Percentiles rank a stretch among this genome's conserved stretches.
Evolutionary conservation across 805 yeast species (phyloP).

Genomic region (Wickerhamiella vanderwaltii): DNA sequence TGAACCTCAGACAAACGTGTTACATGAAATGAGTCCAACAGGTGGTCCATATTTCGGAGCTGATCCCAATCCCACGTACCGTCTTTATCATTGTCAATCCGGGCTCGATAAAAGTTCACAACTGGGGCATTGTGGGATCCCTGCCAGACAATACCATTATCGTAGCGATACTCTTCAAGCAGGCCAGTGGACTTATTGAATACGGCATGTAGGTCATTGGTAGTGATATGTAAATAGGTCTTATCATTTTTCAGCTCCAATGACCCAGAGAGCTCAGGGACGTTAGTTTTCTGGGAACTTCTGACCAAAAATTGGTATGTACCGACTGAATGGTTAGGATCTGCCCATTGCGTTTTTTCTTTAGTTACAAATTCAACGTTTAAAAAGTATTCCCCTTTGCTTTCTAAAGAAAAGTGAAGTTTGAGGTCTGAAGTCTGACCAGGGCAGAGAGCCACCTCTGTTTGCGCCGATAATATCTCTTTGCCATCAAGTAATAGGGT

Average conservation of each 20-base stretch:
- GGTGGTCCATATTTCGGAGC: conserved; percentile 19
- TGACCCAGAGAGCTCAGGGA: not conserved
- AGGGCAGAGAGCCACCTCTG: not conserved
- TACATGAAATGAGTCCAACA: conserved; percentile 15
- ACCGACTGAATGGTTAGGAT: not conserved
- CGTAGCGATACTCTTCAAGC: conserved; percentile 3
- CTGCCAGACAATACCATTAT: conserved; percentile 5
- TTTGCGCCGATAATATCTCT: not conserved
- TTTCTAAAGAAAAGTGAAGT: not conserved
- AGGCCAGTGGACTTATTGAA: conserved; percentile 5
- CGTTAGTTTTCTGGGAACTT: not conserved
- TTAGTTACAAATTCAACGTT: not conserved
- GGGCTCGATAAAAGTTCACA: conserved; percentile 24
- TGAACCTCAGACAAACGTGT: not conserved
- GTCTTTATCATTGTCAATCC: conserved; percentile 26
- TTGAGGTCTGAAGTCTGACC: not conserved
- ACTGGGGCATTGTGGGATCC: conserved; percentile 13
- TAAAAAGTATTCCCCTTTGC: not conserved
- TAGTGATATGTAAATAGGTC: not conserved
- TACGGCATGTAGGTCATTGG: not conserved
- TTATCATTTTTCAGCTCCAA: not conserved
- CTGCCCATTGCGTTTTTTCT: not conserved
- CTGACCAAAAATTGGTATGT: not conserved
- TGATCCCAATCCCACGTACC: conserved; percentile 15
- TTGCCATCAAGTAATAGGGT: not conserved